Evolutionary conservation across 73 alveolate genomes (phyloP).

Genomic region (Tetrahymena borealis): DNA sequence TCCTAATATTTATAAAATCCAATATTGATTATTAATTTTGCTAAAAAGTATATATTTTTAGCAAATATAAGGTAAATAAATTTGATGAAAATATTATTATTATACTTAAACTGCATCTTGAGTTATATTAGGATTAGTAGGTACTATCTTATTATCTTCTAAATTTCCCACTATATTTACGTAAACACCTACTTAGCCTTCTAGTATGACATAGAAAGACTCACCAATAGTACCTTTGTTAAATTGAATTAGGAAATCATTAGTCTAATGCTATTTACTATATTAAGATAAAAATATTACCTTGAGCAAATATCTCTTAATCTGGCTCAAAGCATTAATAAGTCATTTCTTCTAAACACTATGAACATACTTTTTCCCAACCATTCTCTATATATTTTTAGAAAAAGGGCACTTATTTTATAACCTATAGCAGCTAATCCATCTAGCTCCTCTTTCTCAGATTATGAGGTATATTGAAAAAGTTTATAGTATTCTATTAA

Average conservation of each 20-base stretch:
- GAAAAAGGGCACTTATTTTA: not conserved
- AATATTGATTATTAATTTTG: not conserved
- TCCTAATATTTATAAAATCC: not conserved
- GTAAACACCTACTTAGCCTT: not conserved
- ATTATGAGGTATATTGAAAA: not conserved
- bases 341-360: not conserved
- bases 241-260: too few relatives aligned
- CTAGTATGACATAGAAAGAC: not conserved
- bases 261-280: not conserved
- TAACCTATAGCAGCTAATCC: not conserved
- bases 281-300: not conserved
- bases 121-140: not conserved
- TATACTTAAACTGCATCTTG: not conserved
- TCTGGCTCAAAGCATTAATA: not conserved
- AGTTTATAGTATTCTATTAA: not conserved
- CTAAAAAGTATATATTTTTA: not conserved
- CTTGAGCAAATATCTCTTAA: not conserved
- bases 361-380: not conserved
- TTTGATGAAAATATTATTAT: too few relatives aligned
- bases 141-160: not conserved
- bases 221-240: not conserved
- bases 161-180: not conserved
- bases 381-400: not conserved
- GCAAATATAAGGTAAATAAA: too few relatives aligned
- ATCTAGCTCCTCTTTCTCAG: not conserved